Evolutionary conservation across 1,284 basidiomycete species (phyloP).

Genomic region (Melampsora abietis-canadensis): DNA sequence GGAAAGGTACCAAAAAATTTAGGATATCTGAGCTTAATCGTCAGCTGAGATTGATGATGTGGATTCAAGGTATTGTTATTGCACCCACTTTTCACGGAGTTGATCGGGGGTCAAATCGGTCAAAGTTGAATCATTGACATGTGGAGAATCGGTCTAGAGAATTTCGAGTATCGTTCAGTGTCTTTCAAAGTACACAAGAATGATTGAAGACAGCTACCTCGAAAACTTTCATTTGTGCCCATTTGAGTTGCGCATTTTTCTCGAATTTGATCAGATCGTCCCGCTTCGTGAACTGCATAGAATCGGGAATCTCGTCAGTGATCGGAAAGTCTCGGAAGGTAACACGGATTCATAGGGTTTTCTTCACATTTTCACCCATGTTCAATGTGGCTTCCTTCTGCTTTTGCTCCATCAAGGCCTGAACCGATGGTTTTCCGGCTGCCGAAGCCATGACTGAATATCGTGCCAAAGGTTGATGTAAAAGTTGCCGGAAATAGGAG

Average conservation of each 20-base stretch:
- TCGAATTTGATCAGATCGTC: slow-evolving; percentile 35
- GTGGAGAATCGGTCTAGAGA: slow-evolving; percentile 31
- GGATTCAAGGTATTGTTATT: neutral
- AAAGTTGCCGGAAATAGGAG: neutral
- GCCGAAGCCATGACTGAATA: slow-evolving; percentile 2
- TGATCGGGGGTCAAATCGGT: slow-evolving; percentile 21
- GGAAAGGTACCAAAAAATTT: slow-evolving; percentile 43
- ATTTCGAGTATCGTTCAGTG: neutral
- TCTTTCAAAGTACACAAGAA: neutral
- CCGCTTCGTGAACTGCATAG: slow-evolving; percentile 30
- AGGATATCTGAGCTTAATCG: slow-evolving; percentile 30
- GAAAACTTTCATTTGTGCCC: slow-evolving; percentile 15
- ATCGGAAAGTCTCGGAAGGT: too few relatives aligned
- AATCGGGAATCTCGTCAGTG: neutral
- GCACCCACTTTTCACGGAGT: slow-evolving; percentile 30
- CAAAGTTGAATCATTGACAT: slow-evolving; percentile 27
- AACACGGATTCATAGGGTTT: too few relatives aligned
- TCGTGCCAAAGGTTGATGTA: neutral
- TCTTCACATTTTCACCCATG: slow-evolving; percentile 18
- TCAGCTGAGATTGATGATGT: neutral
- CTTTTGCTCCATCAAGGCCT: slow-evolving; percentile 35
- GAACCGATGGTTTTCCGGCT: slow-evolving; percentile 14
- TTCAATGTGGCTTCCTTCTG: slow-evolving; percentile 39
- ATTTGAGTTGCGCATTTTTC: slow-evolving; percentile 36
- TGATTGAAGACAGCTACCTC: slow-evolving; percentile 9